Percentiles rank a stretch among this genome's conserved stretches.
Conservation (phyloP, 805 yeast genomes). For the Teunomyces atbi region DNA sequence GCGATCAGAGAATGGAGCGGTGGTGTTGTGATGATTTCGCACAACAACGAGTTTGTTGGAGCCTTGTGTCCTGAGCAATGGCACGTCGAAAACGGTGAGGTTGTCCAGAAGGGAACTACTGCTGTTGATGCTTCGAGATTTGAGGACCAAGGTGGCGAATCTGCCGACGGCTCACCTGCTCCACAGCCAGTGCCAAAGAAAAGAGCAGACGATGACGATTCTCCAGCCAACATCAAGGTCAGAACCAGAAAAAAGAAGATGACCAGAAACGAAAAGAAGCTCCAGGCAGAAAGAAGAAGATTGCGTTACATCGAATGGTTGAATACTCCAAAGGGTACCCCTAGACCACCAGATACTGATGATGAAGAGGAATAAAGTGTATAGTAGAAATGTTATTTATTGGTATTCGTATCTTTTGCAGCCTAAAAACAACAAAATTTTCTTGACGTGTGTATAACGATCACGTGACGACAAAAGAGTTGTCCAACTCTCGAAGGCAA, state of each 20-base stretch:
- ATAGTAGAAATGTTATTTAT: neutral
- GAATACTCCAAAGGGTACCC: conserved; percentile 96
- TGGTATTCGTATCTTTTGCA: neutral
- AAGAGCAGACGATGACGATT: conserved; percentile 71
- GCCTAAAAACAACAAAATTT: neutral
- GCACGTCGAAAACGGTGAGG: conserved; percentile 90
- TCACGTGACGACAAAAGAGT: neutral
- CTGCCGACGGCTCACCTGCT: conserved; percentile 45
- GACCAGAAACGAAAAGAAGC: conserved; percentile 94
- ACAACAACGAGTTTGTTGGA: conserved; percentile 94
- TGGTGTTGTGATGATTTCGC: conserved; percentile 98
- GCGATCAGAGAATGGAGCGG: conserved; percentile 98
- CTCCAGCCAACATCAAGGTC: conserved; percentile 95
- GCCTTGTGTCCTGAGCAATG: conserved; percentile 98
- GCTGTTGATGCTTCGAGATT: conserved; percentile 76
- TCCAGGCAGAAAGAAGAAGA: conserved; percentile 90
- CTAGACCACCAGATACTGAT: conserved; percentile 90
- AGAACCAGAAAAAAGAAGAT: conserved; percentile 92
- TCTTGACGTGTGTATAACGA: neutral
- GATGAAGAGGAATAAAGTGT: conserved; percentile 63
- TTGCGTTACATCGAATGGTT: conserved; percentile 93
- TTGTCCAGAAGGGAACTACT: conserved; percentile 78
- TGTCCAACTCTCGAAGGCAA: conserved; percentile 11
- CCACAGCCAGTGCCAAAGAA: conserved; percentile 30
- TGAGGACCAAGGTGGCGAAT: conserved; percentile 69